Evolutionary conservation across 116 monocot genomes (phyloP).

Genomic region (Posidonia oceanica): DNA sequence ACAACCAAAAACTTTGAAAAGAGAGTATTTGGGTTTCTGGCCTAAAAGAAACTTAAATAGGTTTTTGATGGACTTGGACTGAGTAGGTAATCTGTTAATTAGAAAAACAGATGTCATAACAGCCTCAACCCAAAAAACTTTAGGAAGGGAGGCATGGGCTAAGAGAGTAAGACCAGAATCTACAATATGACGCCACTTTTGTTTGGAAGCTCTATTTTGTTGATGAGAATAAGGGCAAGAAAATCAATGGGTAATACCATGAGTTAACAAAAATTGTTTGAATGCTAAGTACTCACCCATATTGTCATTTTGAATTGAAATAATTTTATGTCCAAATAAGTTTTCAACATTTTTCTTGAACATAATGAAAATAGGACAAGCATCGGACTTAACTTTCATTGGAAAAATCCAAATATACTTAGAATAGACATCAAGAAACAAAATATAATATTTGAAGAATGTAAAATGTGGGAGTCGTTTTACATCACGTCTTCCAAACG

Average conservation of each 20-base stretch:
- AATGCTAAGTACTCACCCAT: not conserved
- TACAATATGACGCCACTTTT: not conserved
- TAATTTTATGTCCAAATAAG: too few relatives aligned
- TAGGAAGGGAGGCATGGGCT: not conserved
- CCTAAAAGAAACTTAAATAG: not conserved
- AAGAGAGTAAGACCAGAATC: too few relatives aligned
- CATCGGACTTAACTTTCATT: too few relatives aligned
- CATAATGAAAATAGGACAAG: not conserved
- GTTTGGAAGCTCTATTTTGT: not conserved
- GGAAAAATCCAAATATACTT: not conserved
- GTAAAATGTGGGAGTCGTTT: too few relatives aligned
- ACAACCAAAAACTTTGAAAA: not conserved
- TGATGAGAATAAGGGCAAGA: too few relatives aligned
- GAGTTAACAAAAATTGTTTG: not conserved
- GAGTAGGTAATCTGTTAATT: not conserved
- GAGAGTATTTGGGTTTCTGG: not conserved
- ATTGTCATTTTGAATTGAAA: not conserved
- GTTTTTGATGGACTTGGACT: not conserved
- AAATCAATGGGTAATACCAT: too few relatives aligned
- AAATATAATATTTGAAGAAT: not conserved
- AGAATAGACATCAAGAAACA: not conserved
- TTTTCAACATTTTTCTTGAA: too few relatives aligned
- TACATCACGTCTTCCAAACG: too few relatives aligned
- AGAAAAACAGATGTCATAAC: not conserved
- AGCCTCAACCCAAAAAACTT: not conserved